phyloP scores from a whole-genome alignment of 2,329 filamentous ascomycete species.

The Xylaria sp. region DNA sequence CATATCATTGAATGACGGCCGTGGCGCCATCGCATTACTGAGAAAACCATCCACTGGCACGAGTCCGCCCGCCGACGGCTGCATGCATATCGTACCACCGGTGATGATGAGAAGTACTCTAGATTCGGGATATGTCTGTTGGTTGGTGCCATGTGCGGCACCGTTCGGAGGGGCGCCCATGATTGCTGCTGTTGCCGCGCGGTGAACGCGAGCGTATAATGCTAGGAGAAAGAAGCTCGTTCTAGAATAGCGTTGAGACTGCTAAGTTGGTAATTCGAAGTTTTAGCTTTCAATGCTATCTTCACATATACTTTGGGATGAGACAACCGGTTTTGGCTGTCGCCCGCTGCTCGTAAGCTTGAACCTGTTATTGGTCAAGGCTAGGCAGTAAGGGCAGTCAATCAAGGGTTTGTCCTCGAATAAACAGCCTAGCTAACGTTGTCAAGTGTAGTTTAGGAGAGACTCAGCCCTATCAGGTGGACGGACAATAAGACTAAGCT shows the following conservation, averaged over 20 bases:
- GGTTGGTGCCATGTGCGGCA: slow-evolving; percentile 39
- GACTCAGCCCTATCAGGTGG: background rate
- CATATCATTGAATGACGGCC: slow-evolving; percentile 86
- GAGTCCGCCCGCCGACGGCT: slow-evolving; percentile 80
- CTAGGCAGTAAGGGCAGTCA: background rate
- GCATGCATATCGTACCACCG: slow-evolving; percentile 92
- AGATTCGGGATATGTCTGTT: slow-evolving; percentile 70
- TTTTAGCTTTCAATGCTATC: background rate
- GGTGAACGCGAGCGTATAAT: background rate
- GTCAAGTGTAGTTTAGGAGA: background rate
- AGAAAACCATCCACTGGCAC: slow-evolving; percentile 84
- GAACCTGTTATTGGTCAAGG: background rate
- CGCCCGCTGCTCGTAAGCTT: background rate
- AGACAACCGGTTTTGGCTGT: background rate
- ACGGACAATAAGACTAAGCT: background rate
- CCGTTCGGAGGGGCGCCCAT: slow-evolving; percentile 44
- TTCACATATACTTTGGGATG: background rate
- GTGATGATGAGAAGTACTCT: slow-evolving; percentile 91
- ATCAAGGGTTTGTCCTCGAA: background rate
- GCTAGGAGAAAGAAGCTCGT: background rate
- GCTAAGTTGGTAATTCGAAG: background rate
- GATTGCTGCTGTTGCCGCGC: slow-evolving; percentile 1
- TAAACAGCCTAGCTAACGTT: background rate
- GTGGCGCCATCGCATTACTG: slow-evolving; percentile 81
- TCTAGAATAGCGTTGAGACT: background rate